Base-by-base conservation (phyloP, 495 filamentous ascomycete species). In the Alectoria sarmentosa region DNA sequence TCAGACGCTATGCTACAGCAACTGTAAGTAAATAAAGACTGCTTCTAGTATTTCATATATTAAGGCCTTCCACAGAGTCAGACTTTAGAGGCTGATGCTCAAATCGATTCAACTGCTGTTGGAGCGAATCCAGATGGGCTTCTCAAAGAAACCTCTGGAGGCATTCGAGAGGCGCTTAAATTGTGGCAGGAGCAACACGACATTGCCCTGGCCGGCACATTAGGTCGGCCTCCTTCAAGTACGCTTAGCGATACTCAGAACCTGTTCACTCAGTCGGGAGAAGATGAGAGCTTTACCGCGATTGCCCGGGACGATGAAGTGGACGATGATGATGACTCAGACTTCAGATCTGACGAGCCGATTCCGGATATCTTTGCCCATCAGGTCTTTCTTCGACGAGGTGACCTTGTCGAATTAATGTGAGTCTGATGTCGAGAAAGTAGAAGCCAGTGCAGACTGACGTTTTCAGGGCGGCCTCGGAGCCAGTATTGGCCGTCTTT, bases 401-500 rank as follows among this genome's bases (percentile, higher is more conserved):
- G 91, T 17, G 91, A 95, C 71, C 72, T 95, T 63, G 83, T 92
- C 4, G 89, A 88, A 65, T 67, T 91, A 11, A 66, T 66, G 83
- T 86, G 77, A 60, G 77, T 64, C 14, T 21, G 56, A 62, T 52
- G 36, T 14, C 38, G 38, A 41, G 49, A 41, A 65, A 59, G 1
- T 14, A n/a, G 23, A 30, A 57, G 19, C 57, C 66, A 63, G 72
- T 46, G 21, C 26, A 56, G 63, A 46, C 52, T 65, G 15, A 38
- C 68, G 62, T 6, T 34, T 55, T 10, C 36, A 73, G 74, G 3
- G 64, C 73, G 5, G 75, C 76, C n/a, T 77, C 75, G 32, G 68
- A 80, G 9, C 73, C 82, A 58, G 77, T 76, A 7, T 76, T 89
- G n/a, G 88, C 85, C 36, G 80, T 95, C 36, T 92, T 87, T 70